These are phyloP conservation scores for Neurospora hispaniola DNA, from an alignment of 495 filamentous ascomycete genomes.

Conservation along the genomic window DNA sequence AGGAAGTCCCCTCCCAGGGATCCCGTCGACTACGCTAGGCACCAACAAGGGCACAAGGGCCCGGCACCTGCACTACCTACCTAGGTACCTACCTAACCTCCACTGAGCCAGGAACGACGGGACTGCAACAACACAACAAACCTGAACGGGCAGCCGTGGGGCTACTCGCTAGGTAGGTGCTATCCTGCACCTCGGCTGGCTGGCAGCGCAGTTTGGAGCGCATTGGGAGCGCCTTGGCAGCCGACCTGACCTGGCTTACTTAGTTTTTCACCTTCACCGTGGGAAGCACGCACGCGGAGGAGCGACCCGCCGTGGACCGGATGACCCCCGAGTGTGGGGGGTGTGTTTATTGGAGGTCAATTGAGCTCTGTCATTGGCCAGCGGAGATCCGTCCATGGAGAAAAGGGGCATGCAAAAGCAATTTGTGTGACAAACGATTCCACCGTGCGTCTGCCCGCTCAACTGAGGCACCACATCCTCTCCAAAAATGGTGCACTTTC, in stretches of 20 bases:
- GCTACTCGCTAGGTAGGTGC: no score
- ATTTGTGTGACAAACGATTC: not conserved
- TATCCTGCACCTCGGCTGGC: not conserved
- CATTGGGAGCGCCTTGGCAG: not conserved
- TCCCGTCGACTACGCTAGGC: no score
- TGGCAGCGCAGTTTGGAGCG: not conserved
- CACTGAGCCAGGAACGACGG: not conserved
- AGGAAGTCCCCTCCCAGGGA: not conserved
- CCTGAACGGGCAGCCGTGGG: no score
- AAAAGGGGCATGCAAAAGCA: not conserved
- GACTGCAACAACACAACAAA: not conserved
- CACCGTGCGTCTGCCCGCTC: not conserved
- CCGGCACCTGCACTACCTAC: no score
- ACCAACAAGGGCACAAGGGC: no score
- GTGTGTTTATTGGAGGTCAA: not conserved
- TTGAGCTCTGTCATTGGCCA: not conserved
- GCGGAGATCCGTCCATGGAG: not conserved
- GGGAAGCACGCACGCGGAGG: not conserved
- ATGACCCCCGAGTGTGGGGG: not conserved
- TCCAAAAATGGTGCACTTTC: slow-evolving; percentile 8
- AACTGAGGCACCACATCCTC: not conserved
- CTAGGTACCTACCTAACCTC: not conserved
- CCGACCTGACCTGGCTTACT: not conserved
- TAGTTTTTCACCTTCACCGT: not conserved
- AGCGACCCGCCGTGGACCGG: not conserved